Evolutionary conservation across 768 basidiomycete species (phyloP).

Genomic region (Suillus brevipes): DNA sequence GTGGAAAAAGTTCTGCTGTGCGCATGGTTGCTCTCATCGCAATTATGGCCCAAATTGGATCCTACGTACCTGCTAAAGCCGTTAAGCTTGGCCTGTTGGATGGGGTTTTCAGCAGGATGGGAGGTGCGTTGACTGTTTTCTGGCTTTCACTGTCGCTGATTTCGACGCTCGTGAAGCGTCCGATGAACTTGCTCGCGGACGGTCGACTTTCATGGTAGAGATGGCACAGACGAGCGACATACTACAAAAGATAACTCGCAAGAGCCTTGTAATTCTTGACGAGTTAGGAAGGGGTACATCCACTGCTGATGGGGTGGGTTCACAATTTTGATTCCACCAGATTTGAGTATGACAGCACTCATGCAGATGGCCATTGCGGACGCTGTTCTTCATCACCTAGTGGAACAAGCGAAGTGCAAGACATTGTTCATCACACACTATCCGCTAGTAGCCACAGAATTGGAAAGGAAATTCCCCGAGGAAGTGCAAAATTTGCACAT

Average conservation of each 20-base stretch:
- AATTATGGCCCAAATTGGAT: conserved; percentile 86
- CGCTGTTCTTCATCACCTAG: conserved; percentile 74
- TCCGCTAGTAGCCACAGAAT: conserved; percentile 72
- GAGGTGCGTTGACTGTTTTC: conserved; percentile 49
- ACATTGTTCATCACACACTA: conserved; percentile 96
- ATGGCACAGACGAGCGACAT: conserved; percentile 93
- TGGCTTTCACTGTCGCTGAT: conserved; percentile 4
- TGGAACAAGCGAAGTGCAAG: conserved; percentile 58
- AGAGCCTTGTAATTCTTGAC: conserved; percentile 87
- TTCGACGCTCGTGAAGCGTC: conserved; percentile 51
- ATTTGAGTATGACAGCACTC: conserved; percentile 12
- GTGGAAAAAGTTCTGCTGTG: conserved; percentile 83
- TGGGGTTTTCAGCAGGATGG: conserved; percentile 86
- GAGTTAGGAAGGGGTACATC: conserved; percentile 89
- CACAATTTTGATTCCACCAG: neutral
- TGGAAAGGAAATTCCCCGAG: conserved; percentile 58
- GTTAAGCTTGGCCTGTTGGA: conserved; percentile 81
- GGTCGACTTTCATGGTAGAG: conserved; percentile 98
- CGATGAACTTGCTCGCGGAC: conserved; percentile 83
- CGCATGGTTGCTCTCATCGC: conserved; percentile 76
- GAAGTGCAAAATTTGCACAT: conserved; percentile 83
- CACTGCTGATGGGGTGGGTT: conserved; percentile 80
- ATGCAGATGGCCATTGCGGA: conserved; percentile 82
- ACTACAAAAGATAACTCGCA: conserved; percentile 67
- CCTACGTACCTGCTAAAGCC: conserved; percentile 81